phyloP scores from a whole-genome alignment of 1,284 basidiomycete species.

The Microbotryum silenes-acaulis region DNA sequence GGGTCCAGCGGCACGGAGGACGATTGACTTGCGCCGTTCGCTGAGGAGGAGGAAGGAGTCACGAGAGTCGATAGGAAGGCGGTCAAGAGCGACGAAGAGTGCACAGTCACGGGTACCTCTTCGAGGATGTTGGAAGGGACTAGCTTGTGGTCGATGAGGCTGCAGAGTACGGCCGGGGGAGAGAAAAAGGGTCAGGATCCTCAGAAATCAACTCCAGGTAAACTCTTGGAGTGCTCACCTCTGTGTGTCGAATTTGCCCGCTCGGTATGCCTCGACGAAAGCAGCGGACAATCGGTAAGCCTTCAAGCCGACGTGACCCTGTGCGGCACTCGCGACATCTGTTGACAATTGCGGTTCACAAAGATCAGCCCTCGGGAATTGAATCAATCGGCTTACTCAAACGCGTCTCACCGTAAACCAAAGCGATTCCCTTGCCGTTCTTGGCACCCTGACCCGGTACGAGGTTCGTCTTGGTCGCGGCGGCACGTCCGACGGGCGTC shows the following conservation, averaged over 20 bases:
- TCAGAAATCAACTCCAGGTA: slow-evolving; percentile 14
- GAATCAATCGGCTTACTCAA: too few species aligned
- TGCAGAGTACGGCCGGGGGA: slow-evolving; percentile 38
- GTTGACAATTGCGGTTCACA: not conserved
- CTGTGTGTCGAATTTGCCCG: slow-evolving; percentile 75
- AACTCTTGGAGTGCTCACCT: slow-evolving; percentile 49
- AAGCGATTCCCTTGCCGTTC: slow-evolving; percentile 61
- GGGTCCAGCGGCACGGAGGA: slow-evolving; percentile 45
- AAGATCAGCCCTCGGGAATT: not conserved
- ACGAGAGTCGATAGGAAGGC: slow-evolving; percentile 73
- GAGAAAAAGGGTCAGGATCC: not conserved
- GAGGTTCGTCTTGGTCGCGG: slow-evolving; percentile 13
- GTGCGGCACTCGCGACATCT: slow-evolving; percentile 51
- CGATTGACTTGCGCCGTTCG: slow-evolving; percentile 17
- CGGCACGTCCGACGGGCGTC: slow-evolving; percentile 20
- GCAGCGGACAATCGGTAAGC: slow-evolving; percentile 79
- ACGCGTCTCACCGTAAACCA: slow-evolving; percentile 67
- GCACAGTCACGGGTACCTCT: slow-evolving; percentile 81
- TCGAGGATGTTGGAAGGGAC: slow-evolving; percentile 85
- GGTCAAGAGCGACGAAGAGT: slow-evolving; percentile 74
- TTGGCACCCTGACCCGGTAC: slow-evolving; percentile 42
- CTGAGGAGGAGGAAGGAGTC: slow-evolving; percentile 39
- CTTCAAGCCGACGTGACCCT: slow-evolving; percentile 81
- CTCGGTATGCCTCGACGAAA: slow-evolving; percentile 80
- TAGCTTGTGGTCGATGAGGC: slow-evolving; percentile 74